Conservation (phyloP, 31 red algal genomes). For the Porphyra umbilicalis region DNA sequence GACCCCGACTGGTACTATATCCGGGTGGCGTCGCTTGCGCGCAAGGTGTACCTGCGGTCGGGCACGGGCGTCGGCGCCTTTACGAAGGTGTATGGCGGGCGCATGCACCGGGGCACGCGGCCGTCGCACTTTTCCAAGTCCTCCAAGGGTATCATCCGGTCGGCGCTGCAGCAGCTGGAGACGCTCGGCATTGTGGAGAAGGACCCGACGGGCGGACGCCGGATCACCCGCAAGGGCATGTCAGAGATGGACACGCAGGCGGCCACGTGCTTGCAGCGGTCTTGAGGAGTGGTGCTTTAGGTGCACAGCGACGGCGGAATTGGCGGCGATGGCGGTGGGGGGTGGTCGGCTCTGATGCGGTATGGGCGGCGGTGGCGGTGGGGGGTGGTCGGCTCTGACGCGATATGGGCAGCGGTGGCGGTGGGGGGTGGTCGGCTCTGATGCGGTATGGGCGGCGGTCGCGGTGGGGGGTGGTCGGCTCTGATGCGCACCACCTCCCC, state of each 20-base stretch:
- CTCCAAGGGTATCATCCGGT: slow-evolving; percentile 83
- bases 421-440: too few species aligned
- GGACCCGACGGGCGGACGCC: slow-evolving; percentile 58
- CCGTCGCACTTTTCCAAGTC: slow-evolving; percentile 70
- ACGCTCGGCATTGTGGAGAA: slow-evolving; percentile 85
- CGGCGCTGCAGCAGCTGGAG: slow-evolving; percentile 91
- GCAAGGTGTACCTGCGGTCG: slow-evolving; percentile 80
- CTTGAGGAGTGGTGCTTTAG: not conserved
- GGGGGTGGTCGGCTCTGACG: too few species aligned
- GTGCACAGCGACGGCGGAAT: too few species aligned
- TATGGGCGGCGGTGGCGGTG: too few species aligned
- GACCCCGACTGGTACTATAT: slow-evolving; percentile 98
- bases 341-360: too few species aligned
- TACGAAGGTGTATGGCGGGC: slow-evolving; percentile 77
- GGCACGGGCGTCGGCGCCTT: slow-evolving; percentile 88
- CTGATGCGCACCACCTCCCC: slow-evolving; percentile 66
- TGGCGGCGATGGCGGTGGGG: too few species aligned
- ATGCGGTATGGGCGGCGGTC: too few species aligned
- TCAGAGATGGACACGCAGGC: slow-evolving; percentile 95
- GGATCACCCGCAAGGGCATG: slow-evolving; percentile 80
- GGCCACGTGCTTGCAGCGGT: slow-evolving; percentile 25
- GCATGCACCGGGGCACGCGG: slow-evolving; percentile 71
- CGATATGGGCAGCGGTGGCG: too few species aligned
- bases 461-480: too few species aligned
- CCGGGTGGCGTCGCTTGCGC: slow-evolving; percentile 85